These are phyloP conservation scores for Oryza australiensis DNA, from an alignment of 176 grass and related monocot genomes.

Conservation along the genomic window DNA sequence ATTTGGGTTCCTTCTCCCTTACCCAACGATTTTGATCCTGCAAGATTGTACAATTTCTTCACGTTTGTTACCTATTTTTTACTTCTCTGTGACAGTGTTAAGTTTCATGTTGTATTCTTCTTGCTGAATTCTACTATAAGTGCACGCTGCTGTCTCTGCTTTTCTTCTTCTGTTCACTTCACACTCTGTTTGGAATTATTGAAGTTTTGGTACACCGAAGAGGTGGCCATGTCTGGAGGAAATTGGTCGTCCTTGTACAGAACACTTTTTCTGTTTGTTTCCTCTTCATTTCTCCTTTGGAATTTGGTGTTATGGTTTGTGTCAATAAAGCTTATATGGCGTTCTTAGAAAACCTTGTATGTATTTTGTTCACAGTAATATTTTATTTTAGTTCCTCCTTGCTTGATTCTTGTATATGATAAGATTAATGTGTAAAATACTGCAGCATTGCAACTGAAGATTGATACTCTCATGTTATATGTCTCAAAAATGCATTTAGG, in stretches of 20 bases:
- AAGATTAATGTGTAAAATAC: not conserved
- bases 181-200: not conserved
- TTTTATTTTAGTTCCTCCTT: not conserved
- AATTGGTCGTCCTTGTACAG: not conserved
- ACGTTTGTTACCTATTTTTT: not conserved
- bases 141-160: not conserved
- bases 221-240: too few species aligned
- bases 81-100: not conserved
- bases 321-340: not conserved
- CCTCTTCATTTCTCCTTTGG: not conserved
- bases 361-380: not conserved
- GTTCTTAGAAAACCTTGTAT: not conserved
- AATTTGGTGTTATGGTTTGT: not conserved
- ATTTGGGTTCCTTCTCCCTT: not conserved
- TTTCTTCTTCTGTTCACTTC: not conserved
- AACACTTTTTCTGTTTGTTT: not conserved
- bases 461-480: not conserved
- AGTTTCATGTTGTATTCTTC: not conserved
- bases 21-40: not conserved
- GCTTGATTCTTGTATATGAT: not conserved
- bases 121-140: not conserved
- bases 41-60: not conserved
- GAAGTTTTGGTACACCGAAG: too few species aligned
- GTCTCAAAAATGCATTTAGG: not conserved
- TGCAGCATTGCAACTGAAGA: not conserved